phyloP scores from a whole-genome alignment of 73 alveolate genomes.

The Tetrahymena malaccensis region DNA sequence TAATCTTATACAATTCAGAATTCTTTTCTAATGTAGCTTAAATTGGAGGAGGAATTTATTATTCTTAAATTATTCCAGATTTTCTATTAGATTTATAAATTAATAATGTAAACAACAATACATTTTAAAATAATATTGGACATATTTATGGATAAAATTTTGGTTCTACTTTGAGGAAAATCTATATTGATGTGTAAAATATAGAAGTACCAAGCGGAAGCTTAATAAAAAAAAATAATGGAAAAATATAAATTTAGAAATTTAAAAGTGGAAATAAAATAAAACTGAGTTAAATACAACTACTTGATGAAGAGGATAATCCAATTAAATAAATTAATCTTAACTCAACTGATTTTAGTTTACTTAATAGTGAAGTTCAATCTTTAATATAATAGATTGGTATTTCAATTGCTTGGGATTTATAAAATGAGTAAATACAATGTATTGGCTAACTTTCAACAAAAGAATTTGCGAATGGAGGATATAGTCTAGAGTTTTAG shows the following conservation, averaged over 20 bases:
- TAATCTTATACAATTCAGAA: neutral
- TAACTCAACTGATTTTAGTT: neutral
- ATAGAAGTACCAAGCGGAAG: neutral
- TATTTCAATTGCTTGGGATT: neutral
- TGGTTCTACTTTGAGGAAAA: neutral
- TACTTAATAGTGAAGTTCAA: neutral
- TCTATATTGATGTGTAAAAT: neutral
- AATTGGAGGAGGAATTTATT: neutral
- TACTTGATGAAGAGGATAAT: neutral
- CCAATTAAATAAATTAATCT: neutral
- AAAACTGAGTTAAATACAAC: neutral
- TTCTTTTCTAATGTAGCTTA: neutral
- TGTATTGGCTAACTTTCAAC: neutral
- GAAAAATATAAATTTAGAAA: neutral
- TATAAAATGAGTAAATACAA: no score
- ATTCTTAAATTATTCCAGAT: neutral
- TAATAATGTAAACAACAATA: no score
- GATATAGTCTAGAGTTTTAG: neutral
- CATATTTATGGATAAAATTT: neutral
- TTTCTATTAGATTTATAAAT: neutral
- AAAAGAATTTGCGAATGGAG: neutral
- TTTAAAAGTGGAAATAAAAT: neutral
- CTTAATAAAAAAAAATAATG: neutral
- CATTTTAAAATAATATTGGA: neutral
- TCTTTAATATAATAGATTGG: neutral